A percentile compares a stretch with the other conserved stretches of the same genome.
These are phyloP conservation scores for Zygosaccharomyces gambellarensis DNA, from an alignment of 805 yeast genomes.

Conservation along the genomic window DNA sequence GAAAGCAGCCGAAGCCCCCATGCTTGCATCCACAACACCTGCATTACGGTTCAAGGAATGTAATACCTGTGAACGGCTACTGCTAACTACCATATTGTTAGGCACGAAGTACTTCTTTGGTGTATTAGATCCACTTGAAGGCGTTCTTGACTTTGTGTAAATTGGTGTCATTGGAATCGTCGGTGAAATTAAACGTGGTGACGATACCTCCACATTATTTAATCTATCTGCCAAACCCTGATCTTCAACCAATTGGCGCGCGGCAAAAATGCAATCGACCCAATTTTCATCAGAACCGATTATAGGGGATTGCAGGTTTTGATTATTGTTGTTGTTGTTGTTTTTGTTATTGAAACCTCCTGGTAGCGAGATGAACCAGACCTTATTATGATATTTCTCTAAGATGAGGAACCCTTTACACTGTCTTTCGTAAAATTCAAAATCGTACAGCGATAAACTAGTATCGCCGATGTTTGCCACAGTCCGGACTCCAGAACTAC, in stretches of 20 bases:
- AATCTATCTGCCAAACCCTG: conserved; percentile 12
- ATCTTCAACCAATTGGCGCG: conserved; percentile 51
- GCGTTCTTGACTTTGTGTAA: neutral
- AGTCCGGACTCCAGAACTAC: conserved; percentile 3
- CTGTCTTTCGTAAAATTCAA: conserved; percentile 61
- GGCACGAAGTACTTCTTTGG: conserved; percentile 24
- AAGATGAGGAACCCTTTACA: conserved; percentile 59
- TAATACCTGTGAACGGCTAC: conserved; percentile 34
- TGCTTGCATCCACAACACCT: conserved; percentile 25
- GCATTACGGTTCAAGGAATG: conserved; percentile 20
- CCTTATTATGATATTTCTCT: conserved; percentile 54
- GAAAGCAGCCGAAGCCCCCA: conserved; percentile 36
- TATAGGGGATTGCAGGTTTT: conserved; percentile 35
- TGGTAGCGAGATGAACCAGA: conserved; percentile 53
- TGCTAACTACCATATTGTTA: conserved; percentile 31
- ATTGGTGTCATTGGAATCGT: conserved; percentile 4
- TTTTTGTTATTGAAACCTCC: conserved; percentile 15
- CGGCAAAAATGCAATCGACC: conserved; percentile 66
- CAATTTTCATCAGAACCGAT: conserved; percentile 52
- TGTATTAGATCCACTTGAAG: conserved; percentile 4
- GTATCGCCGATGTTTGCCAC: conserved; percentile 37
- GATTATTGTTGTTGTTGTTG: conserved; percentile 4
- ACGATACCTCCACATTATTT: conserved; percentile 8
- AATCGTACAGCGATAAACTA: conserved; percentile 71
- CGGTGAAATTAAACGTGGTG: conserved; percentile 9